phyloP scores from a whole-genome alignment of 169 alveolate species.

The Plasmodium berghei region DNA sequence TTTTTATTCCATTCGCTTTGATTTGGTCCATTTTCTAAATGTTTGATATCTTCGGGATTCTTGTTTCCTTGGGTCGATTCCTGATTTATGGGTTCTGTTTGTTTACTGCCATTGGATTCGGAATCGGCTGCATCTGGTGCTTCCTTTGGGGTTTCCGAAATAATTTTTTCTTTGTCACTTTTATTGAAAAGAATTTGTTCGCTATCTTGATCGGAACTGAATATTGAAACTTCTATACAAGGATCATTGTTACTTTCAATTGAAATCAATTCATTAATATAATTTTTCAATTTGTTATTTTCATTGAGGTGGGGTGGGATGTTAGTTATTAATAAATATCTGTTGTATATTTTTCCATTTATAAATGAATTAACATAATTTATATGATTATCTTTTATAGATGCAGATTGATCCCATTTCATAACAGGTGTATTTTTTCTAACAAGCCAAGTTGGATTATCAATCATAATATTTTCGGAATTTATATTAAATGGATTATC shows the following conservation, averaged over 20 bases:
- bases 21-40: not conserved
- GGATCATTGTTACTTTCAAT: not conserved
- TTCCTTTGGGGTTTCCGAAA: not conserved
- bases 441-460: conserved; percentile 29
- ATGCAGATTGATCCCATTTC: conserved; percentile 33
- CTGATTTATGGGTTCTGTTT: not conserved
- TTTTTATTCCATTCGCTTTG: not conserved
- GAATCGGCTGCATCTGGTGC: not conserved
- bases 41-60: not conserved
- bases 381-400: conserved; percentile 49
- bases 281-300: conserved; percentile 12
- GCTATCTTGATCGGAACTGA: not conserved
- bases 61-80: not conserved
- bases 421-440: conserved; percentile 34
- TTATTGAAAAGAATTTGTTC: conserved; percentile 14
- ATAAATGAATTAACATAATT: conserved; percentile 24
- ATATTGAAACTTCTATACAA: conserved; percentile 39
- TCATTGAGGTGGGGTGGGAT: conserved; percentile 19
- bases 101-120: not conserved
- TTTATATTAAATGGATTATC: conserved; percentile 35
- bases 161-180: not conserved
- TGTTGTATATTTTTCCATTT: conserved; percentile 9
- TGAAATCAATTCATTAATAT: conserved; percentile 14
- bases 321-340: conserved; percentile 44
- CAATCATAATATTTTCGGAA: conserved; percentile 22